Conservation (phyloP, 2,329 filamentous ascomycete species). For the Cladosporium cucumerinum region DNA sequence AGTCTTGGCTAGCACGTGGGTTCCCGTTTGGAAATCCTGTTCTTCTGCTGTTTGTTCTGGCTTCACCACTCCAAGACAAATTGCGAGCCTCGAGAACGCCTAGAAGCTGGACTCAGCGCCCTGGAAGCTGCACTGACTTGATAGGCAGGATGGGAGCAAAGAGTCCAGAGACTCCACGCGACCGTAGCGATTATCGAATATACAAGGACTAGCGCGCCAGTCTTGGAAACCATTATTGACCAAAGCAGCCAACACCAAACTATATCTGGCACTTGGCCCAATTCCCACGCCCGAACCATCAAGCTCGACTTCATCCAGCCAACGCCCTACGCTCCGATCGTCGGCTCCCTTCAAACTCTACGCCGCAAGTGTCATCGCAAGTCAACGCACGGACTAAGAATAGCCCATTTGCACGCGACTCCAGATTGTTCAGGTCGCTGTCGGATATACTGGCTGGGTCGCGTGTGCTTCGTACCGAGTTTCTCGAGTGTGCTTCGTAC, state of each 20-base stretch:
- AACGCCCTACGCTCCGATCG: not conserved
- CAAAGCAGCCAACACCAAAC: not conserved
- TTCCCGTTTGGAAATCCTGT: not conserved
- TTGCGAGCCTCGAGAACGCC: not conserved
- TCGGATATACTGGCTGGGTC: not conserved
- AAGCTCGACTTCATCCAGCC: constrained; percentile 1
- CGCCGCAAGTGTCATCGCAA: not conserved
- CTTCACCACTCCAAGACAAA: not conserved
- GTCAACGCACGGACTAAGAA: not conserved
- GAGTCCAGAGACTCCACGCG: not conserved
- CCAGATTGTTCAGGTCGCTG: not conserved
- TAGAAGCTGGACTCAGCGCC: not conserved
- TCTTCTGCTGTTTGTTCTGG: not conserved
- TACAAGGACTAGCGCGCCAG: not conserved
- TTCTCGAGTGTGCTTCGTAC: not conserved
- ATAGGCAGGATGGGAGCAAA: not conserved
- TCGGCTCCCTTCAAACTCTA: not conserved
- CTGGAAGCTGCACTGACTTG: too few species aligned
- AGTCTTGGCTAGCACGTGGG: not conserved
- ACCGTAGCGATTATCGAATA: not conserved
- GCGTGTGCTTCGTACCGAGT: not conserved
- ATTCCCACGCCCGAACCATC: not conserved
- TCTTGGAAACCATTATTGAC: not conserved
- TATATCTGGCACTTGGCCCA: not conserved
- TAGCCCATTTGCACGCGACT: not conserved